Conservation (phyloP, 371 early-diverging fungal species). For the Dinochytrium kinnereticum region DNA sequence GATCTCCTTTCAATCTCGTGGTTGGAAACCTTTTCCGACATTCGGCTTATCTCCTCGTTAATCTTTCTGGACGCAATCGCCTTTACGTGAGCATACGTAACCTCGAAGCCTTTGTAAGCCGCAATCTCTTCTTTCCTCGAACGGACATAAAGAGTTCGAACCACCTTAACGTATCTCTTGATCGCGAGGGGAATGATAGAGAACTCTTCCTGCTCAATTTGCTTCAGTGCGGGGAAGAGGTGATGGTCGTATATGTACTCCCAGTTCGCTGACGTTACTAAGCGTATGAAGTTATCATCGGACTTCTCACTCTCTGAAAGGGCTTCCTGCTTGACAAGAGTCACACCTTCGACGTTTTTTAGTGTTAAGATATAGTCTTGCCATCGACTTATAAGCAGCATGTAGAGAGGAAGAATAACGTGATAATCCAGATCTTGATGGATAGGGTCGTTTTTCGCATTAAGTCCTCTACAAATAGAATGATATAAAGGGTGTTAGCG, state of each 20-base stretch:
- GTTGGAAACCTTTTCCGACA: conserved; percentile 22
- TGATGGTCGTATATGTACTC: conserved; percentile 42
- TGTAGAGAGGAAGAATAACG: conserved; percentile 42
- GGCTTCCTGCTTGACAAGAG: conserved; percentile 20
- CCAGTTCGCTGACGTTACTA: conserved; percentile 50
- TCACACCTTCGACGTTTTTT: conserved; percentile 21
- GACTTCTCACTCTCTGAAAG: conserved; percentile 28
- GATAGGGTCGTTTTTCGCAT: neutral
- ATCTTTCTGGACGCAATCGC: conserved; percentile 6
- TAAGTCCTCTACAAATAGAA: neutral
- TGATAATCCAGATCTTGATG: neutral
- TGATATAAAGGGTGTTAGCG: no score
- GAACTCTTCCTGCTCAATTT: conserved; percentile 52
- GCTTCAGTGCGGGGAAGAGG: conserved; percentile 50
- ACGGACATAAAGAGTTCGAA: conserved; percentile 9
- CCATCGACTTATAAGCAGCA: conserved; percentile 41
- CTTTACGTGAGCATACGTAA: conserved; percentile 18
- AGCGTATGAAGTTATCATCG: conserved; percentile 36
- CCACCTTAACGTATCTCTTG: conserved; percentile 43
- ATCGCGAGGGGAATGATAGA: conserved; percentile 35
- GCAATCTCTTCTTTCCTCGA: conserved; percentile 26
- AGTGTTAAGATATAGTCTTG: conserved; percentile 28
- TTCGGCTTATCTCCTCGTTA: conserved; percentile 29
- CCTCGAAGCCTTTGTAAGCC: neutral
- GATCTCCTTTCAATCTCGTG: conserved; percentile 44